Conservation (phyloP, 1,139 yeast species). For the Debaryomyces fabryi region DNA sequence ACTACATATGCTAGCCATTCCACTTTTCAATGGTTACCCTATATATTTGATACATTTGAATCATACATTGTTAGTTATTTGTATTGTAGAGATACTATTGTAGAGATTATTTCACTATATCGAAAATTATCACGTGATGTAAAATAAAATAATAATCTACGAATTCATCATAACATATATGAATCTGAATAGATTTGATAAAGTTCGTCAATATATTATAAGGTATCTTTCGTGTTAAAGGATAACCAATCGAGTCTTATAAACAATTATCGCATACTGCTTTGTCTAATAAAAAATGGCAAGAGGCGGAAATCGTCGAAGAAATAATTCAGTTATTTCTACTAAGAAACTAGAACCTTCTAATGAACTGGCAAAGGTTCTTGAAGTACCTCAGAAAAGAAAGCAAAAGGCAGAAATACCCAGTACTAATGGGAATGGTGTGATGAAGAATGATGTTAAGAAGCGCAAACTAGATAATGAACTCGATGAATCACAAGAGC, state of each 20-base stretch:
- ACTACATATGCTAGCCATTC: not conserved
- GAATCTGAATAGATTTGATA: not conserved
- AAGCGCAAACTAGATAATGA: constrained; percentile 5
- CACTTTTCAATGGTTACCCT: not conserved
- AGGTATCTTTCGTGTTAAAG: not conserved
- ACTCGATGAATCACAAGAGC: constrained; percentile 13
- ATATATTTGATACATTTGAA: constrained; percentile 1
- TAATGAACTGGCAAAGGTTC: not conserved
- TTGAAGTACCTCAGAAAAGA: constrained; percentile 1
- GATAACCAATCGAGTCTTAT: too few species aligned
- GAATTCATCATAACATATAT: not conserved
- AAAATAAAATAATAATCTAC: not conserved
- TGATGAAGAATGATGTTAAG: constrained; percentile 1
- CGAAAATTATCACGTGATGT: constrained; percentile 1
- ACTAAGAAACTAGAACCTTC: not conserved
- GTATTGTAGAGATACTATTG: not conserved
- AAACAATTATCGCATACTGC: not conserved
- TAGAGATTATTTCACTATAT: not conserved
- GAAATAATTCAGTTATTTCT: not conserved
- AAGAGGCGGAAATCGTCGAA: constrained; percentile 10
- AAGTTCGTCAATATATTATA: not conserved
- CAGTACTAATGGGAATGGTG: not conserved
- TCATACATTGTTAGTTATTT: constrained; percentile 3
- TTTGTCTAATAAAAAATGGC: constrained; percentile 9
- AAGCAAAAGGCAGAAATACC: not conserved